Base-by-base conservation (phyloP, 495 filamentous ascomycete species). In the Copromyces sp. region DNA sequence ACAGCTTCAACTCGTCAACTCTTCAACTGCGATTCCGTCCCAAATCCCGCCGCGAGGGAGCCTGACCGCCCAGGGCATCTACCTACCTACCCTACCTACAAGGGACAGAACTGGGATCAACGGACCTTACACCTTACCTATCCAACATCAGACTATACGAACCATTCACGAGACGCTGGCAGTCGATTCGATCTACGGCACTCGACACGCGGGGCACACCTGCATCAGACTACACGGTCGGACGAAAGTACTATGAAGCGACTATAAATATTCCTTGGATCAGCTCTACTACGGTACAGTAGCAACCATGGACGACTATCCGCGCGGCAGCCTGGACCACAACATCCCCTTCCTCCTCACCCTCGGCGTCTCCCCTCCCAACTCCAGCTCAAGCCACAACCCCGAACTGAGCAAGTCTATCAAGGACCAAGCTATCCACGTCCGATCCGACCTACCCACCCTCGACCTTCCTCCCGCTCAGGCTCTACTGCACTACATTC, bases 271-370 rank as follows among this genome's bases (percentile, higher is more conserved):
- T 12, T 12, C 8, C 12, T 61, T 8, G 0, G 0, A 20, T 32
- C 47, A 14, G 5, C 20, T 53, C 12, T 32, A 17, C 4, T 35
- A 65, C 0, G 16, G 7, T 35, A 35, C 0, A 14, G 29, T 39
- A 45, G 12, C 59, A 17, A 40, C 65, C 39, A 97, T 97, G 94
- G 93, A 97, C 84, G 93, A 89, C 74, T 97, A 95, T 82, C 93
- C 94, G 45, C 79, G 85, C 75, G 89, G 90, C 77, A 95, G 93
- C 82, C 84, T 94, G 82, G 87, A 89, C 80, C 93, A 94, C 82
- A 93, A 93, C 79, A 83, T 93, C 72, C 94, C 94, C 17, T 86
- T 95, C 42, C 82, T 97, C 72, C 80, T 96, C 29, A 85, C 95
- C 38, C 93, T 92, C 32, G 94, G 94, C 8, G 84, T 97, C 6